Evolutionary conservation across 306 rosid species (phyloP), one percentile per base, ranked within the genome.

Genomic region (Geum urbanum): DNA sequence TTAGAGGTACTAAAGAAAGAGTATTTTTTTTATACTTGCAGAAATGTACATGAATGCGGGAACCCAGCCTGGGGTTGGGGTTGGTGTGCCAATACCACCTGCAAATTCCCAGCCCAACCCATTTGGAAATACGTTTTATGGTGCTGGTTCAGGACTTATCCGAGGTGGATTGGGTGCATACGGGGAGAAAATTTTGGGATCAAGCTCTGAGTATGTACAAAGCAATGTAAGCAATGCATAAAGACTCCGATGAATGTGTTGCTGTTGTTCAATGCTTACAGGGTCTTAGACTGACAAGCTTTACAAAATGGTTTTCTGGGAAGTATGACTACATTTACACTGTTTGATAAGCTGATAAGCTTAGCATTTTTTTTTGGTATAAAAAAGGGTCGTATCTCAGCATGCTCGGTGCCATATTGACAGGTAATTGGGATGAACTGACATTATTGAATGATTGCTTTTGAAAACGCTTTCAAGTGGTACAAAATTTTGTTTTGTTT

Each of bases 151-250:
- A 0, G 99, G 99, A 52, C 92, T 94, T 55, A 94, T 94, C 72
- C 86, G 92, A 63, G 96, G 97, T 74, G 97, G 98, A 58, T 77
- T 88, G 80, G 97, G 97, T 80, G 97, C 99, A 19, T 94, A 94
- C 77, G 99, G 99, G 18, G 99, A 90, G 73, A 94, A 82, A 58
- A 90, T 91, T 41, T 81, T 94, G 41, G 99, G 99, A 66, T 94
- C 99, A 0, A 83, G 99, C 78, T 91, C 96, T 44, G 99, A 94
- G 78, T 94, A 94, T 79, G 97, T 94, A 71, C 99, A 94, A 83
- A 91, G 99, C 96, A 94, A 94, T 74, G 99, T 91, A 88, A 24
- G 27, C 27, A 24, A 24, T 24, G 3, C 0, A 18, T 53, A 18
- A 53, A 5, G 46, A 3, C 7, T 43, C 4, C 4, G 46, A 43